These are phyloP conservation scores for Ceratocystis papillata DNA, from an alignment of 2,329 filamentous ascomycete genomes.

Conservation along the genomic window DNA sequence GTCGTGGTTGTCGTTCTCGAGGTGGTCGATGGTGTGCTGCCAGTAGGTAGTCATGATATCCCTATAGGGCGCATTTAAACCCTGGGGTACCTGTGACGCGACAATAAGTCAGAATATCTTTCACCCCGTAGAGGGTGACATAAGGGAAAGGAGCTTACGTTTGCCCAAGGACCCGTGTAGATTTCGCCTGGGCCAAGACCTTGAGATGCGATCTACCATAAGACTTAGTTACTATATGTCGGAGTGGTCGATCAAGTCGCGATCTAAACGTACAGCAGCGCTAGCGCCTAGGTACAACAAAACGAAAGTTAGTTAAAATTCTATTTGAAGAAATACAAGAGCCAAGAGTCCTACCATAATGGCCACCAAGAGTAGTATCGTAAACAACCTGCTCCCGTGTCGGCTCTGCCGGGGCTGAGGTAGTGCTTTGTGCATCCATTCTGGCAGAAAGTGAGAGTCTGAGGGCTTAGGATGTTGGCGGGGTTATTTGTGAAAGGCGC, in stretches of 20 bases:
- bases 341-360: constrained; percentile 50
- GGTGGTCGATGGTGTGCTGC: constrained; percentile 94
- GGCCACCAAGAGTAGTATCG: constrained; percentile 61
- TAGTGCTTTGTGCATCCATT: constrained; percentile 13
- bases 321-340: no score
- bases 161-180: constrained; percentile 90
- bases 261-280: constrained; percentile 33
- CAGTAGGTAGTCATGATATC: constrained; percentile 98
- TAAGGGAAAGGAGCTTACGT: constrained; percentile 48
- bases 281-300: constrained; percentile 37
- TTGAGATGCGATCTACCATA: constrained; percentile 62
- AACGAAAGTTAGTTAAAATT: neutral
- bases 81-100: constrained; percentile 70
- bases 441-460: neutral
- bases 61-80: constrained; percentile 80
- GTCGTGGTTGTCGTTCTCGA: constrained; percentile 91
- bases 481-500: neutral
- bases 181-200: constrained; percentile 87
- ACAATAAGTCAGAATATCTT: neutral
- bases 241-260: constrained; percentile 6
- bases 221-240: neutral
- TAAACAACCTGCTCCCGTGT: constrained; percentile 55
- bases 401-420: constrained; percentile 35
- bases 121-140: neutral
- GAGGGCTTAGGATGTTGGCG: neutral